A percentile compares a stretch with the other conserved stretches of the same genome.
Conservation (phyloP, 1,139 yeast species). For the Geotrichum armillariae region DNA sequence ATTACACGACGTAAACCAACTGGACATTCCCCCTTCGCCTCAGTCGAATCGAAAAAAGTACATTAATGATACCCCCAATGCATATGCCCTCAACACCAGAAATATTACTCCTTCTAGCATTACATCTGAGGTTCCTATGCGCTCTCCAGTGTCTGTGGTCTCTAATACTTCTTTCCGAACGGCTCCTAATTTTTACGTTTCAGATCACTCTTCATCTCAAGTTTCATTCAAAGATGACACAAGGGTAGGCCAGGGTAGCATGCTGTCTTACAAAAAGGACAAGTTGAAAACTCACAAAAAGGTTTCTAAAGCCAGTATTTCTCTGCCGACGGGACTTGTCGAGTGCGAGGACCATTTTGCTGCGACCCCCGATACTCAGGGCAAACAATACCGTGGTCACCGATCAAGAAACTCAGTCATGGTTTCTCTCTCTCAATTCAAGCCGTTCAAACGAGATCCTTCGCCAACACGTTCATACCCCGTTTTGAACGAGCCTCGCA, state of each 20-base stretch:
- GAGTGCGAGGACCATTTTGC: slow-evolving; percentile 30
- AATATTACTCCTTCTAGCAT: slow-evolving; percentile 8
- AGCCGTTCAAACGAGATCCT: slow-evolving; percentile 18
- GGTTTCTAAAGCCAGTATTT: slow-evolving; percentile 29
- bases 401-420: slow-evolving; percentile 20
- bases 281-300: slow-evolving; percentile 25
- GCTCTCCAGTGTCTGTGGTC: slow-evolving; percentile 21
- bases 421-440: slow-evolving; percentile 12
- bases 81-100: neutral
- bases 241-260: slow-evolving; percentile 15
- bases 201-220: slow-evolving; percentile 10
- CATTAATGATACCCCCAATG: neutral
- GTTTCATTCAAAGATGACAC: slow-evolving; percentile 18
- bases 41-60: neutral
- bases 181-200: slow-evolving; percentile 4
- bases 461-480: slow-evolving; percentile 17
- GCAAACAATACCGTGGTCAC: slow-evolving; percentile 13
- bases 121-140: slow-evolving; percentile 5
- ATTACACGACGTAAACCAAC: neutral
- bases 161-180: slow-evolving; percentile 10
- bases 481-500: slow-evolving; percentile 9
- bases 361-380: slow-evolving; percentile 16
- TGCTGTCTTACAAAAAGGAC: slow-evolving; percentile 31
- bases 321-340: slow-evolving; percentile 30
- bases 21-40: neutral